Evolutionary conservation across 2,329 filamentous ascomycete genomes (phyloP).

Genomic region (Diaporthe sp.): DNA sequence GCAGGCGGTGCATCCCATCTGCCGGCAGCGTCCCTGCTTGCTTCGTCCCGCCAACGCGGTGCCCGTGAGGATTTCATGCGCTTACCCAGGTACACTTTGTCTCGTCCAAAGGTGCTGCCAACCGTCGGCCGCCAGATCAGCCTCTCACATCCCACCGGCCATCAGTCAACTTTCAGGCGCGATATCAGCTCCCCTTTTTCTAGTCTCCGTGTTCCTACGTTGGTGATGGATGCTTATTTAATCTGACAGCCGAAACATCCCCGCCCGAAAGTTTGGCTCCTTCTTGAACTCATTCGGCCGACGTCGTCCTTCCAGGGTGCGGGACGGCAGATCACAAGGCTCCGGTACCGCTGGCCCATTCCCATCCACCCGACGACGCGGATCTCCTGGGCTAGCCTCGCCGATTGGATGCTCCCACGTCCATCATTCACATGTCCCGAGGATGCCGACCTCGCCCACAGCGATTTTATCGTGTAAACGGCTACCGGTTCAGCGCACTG

Average conservation of each 20-base stretch:
- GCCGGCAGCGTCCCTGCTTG: slow-evolving; percentile 28
- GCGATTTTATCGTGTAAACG: background rate
- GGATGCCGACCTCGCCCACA: slow-evolving; percentile 4
- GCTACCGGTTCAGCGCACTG: background rate
- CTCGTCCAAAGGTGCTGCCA: background rate
- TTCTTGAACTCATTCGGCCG: background rate
- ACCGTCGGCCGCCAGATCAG: background rate
- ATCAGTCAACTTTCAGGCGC: background rate
- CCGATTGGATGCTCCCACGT: background rate
- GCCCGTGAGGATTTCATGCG: slow-evolving; percentile 1
- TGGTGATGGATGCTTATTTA: slow-evolving; percentile 7
- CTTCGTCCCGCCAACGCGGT: background rate
- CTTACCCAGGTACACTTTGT: background rate
- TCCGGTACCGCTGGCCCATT: slow-evolving; percentile 8
- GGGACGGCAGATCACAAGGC: slow-evolving; percentile 4
- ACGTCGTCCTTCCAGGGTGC: background rate
- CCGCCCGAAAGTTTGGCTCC: background rate
- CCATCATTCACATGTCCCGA: slow-evolving; percentile 20
- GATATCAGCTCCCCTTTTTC: background rate
- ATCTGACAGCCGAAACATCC: slow-evolving; percentile 14
- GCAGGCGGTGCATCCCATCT: slow-evolving; percentile 15
- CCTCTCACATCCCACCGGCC: background rate
- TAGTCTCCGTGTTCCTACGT: background rate
- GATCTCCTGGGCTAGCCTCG: slow-evolving; percentile 7
- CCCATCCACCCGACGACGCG: slow-evolving; percentile 6